Base-by-base conservation (phyloP, 306 rosid genomes). In the Trichosanthes cucumerina region DNA sequence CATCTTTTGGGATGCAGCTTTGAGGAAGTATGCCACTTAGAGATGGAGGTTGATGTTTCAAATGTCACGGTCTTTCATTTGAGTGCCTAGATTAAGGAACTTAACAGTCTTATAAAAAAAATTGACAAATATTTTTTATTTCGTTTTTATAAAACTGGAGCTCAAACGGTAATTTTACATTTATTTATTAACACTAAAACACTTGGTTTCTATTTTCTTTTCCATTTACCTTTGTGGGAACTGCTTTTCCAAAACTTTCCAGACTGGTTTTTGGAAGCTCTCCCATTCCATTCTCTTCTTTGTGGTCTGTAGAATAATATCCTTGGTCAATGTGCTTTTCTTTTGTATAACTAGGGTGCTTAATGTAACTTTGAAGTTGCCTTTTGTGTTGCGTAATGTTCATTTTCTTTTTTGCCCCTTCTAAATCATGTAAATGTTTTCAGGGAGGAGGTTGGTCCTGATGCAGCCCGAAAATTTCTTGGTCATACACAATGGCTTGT, bases 401-500 rank as follows among this genome's bases (percentile, higher is more conserved):
- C 3, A 23, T 43, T 44, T 75, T 73, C 59, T 62, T 62, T 65
- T 47, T 28, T 18, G 39, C 36, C 56, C 23, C 13, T 70, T 77
- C 72, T 50, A 64, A 52, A 9, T 68, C 76, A 41, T 84, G 65
- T 74, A 47, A 64, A 54, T 82, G 78, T 66, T 71, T 79, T 49
- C 88, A 96, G 99, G 99, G 99, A 95, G 84, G 99, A 91, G 86
- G 99, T 95, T 81, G 99, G 99, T 76, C 99, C 99, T 34, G 99
- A 95, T 87, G 97, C 99, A 5, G 99, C 99, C 64, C 96, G 99
- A 60, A 95, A 95, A 81, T 92, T 95, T 83, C 93, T 95, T 73
- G 99, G 99, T 76, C 99, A 95, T 78, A 91, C 96, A 77, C 99
- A 95, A 82, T 95, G 99, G 99, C 99, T 95, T 60, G 99, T 95